phyloP scores from a whole-genome alignment of 2,329 filamentous ascomycete genomes.

The Colletotrichum sansevieriae region DNA sequence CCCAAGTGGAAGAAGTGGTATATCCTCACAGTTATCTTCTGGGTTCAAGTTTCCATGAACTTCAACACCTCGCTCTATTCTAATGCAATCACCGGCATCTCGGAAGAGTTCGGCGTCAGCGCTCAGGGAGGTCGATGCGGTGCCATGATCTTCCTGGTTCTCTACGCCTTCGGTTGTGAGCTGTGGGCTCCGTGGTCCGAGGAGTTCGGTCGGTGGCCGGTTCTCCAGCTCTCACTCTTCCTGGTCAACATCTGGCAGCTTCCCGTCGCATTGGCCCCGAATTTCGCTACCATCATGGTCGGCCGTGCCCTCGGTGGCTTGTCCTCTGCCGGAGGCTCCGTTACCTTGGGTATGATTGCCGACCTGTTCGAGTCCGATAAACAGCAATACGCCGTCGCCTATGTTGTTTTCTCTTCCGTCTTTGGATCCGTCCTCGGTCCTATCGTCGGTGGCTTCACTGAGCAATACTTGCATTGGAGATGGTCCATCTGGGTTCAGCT shows the following conservation, averaged over 20 bases:
- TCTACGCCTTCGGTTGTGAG: conserved; percentile 89
- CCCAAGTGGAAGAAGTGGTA: conserved; percentile 76
- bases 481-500: conserved; percentile 88
- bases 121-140: conserved; percentile 78
- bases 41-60: conserved; percentile 83
- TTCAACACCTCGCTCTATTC: conserved; percentile 83
- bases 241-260: conserved; percentile 84
- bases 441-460: conserved; percentile 82
- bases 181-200: conserved; percentile 91
- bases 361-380: conserved; percentile 79
- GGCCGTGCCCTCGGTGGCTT: conserved; percentile 79
- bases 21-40: conserved; percentile 79
- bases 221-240: conserved; percentile 79
- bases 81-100: conserved; percentile 75
- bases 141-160: conserved; percentile 82
- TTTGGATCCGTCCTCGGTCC: conserved; percentile 82
- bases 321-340: conserved; percentile 78
- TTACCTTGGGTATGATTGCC: conserved; percentile 81
- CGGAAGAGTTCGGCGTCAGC: conserved; percentile 76
- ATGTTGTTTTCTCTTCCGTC: conserved; percentile 83
- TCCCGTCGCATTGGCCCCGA: conserved; percentile 78
- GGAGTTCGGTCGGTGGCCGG: conserved; percentile 81
- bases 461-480: conserved; percentile 75
- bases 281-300: conserved; percentile 78
- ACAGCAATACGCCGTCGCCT: conserved; percentile 82